Percentiles rank a stretch among this genome's conserved stretches.
phyloP scores from a whole-genome alignment of 163 green algal species.

The Scenedesmus sp. region DNA sequence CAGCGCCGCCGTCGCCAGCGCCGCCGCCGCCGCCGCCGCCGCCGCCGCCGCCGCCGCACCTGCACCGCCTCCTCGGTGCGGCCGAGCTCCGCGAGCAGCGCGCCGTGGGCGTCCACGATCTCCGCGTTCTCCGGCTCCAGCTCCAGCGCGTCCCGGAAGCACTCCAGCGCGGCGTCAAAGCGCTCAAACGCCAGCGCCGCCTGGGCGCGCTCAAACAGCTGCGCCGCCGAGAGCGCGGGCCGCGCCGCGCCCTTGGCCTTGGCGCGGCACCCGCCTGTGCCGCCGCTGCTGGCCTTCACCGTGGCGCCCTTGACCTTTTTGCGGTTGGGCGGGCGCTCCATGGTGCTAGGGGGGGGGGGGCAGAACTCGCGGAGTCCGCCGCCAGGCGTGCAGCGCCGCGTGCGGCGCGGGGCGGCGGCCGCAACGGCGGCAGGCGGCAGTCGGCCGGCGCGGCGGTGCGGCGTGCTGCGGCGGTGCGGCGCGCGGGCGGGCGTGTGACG shows the following conservation, averaged over 20 bases:
- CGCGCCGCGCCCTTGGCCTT: constrained; percentile 6
- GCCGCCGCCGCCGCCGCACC: constrained; percentile 15
- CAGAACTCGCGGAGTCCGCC: too few species aligned
- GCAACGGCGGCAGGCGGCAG: too few species aligned
- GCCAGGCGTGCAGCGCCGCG: too few species aligned
- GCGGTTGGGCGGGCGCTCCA: too few species aligned
- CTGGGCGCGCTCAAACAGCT: constrained; percentile 50
- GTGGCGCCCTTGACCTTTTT: constrained; percentile 24
- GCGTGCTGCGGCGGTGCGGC: too few species aligned
- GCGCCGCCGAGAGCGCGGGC: constrained; percentile 29
- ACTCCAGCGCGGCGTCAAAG: constrained; percentile 49
- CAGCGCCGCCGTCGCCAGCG: too few species aligned
- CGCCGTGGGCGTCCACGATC: constrained; percentile 67
- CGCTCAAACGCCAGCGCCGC: constrained; percentile 46
- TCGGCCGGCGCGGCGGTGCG: too few species aligned
- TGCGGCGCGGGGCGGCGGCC: too few species aligned
- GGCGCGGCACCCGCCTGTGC: neutral
- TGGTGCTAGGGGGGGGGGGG: too few species aligned
- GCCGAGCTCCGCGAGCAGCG: constrained; percentile 76
- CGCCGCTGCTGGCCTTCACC: constrained; percentile 7
- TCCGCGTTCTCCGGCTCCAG: constrained; percentile 63
- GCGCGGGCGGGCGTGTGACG: too few species aligned
- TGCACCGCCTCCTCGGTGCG: constrained; percentile 60
- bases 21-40: too few species aligned
- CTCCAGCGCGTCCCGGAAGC: constrained; percentile 42